Conservation (phyloP, 805 yeast species). For the Kazachstania africana region DNA sequence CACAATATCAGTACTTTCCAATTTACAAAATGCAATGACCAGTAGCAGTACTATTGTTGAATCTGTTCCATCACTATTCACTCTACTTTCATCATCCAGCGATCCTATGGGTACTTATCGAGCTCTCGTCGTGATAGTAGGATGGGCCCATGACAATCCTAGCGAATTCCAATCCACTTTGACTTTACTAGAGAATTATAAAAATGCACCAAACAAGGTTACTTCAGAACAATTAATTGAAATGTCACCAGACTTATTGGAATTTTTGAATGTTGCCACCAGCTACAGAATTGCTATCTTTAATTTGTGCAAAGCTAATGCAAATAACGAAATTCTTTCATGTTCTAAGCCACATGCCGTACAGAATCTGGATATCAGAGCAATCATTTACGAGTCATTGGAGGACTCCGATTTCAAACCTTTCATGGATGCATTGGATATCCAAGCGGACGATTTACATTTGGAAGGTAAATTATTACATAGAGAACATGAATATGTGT, state of each 20-base stretch:
- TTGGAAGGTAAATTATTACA: slow-evolving; percentile 21
- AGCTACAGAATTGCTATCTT: slow-evolving; percentile 21
- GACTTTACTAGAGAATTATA: slow-evolving; percentile 11
- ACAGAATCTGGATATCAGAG: slow-evolving; percentile 23
- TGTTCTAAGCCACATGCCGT: slow-evolving; percentile 25
- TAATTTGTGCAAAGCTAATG: slow-evolving; percentile 19
- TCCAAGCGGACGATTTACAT: slow-evolving; percentile 18
- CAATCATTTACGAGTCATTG: slow-evolving; percentile 21
- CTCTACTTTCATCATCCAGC: slow-evolving; percentile 13
- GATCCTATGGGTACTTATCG: slow-evolving; percentile 15
- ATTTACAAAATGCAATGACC: slow-evolving; percentile 9
- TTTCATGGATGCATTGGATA: slow-evolving; percentile 19
- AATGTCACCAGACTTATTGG: slow-evolving; percentile 18
- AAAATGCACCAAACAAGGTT: slow-evolving; percentile 7
- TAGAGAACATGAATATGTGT: slow-evolving; percentile 24
- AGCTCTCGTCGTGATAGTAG: slow-evolving; percentile 14
- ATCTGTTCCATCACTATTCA: slow-evolving; percentile 15
- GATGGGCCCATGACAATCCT: slow-evolving; percentile 19
- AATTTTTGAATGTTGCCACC: slow-evolving; percentile 18
- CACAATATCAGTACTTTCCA: slow-evolving; percentile 8
- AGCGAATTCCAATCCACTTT: slow-evolving; percentile 17
- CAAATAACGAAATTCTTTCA: slow-evolving; percentile 11
- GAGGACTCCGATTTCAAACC: slow-evolving; percentile 22
- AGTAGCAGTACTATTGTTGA: slow-evolving; percentile 9
- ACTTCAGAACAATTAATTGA: slow-evolving; percentile 11